A percentile compares a stretch with the other conserved stretches of the same genome.
These are phyloP conservation scores for Colletotrichum neosansevieriae DNA, from an alignment of 2,329 filamentous ascomycete genomes.

Conservation along the genomic window DNA sequence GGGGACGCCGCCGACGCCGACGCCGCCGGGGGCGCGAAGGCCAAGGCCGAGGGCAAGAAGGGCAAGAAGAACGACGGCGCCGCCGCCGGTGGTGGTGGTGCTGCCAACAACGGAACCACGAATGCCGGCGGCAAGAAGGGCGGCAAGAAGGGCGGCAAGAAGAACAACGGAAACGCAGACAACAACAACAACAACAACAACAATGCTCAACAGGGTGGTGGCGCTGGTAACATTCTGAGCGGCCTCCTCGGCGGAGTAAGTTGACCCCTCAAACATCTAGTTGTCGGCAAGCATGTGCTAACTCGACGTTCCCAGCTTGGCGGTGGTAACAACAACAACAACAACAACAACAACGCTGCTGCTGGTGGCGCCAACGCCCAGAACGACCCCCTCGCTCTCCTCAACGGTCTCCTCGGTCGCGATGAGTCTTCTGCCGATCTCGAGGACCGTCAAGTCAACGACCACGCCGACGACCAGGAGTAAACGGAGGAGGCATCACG, in stretches of 20 bases:
- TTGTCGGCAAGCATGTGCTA: too few relatives aligned
- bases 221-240: conserved; percentile 4
- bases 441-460: neutral
- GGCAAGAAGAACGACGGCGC: neutral
- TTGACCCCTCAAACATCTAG: too few relatives aligned
- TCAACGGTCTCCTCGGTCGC: conserved; percentile 23
- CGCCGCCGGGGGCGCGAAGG: neutral
- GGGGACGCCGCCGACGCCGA: neutral
- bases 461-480: conserved; percentile 1
- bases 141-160: neutral
- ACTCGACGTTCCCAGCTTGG: too few relatives aligned
- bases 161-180: neutral
- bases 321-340: neutral
- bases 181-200: neutral
- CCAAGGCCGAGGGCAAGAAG: neutral
- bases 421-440: conserved; percentile 25
- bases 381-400: conserved; percentile 15
- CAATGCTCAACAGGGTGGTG: neutral
- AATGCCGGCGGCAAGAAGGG: conserved; percentile 3
- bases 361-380: neutral
- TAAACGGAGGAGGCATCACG: neutral
- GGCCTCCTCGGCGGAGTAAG: conserved; percentile 26
- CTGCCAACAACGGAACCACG: conserved; percentile 34
- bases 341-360: neutral
- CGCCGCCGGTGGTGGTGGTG: neutral